A percentile compares a stretch with the other conserved stretches of the same genome.
Conservation (phyloP, 1,139 yeast genomes). For the Trichomonascaceae sp. region DNA sequence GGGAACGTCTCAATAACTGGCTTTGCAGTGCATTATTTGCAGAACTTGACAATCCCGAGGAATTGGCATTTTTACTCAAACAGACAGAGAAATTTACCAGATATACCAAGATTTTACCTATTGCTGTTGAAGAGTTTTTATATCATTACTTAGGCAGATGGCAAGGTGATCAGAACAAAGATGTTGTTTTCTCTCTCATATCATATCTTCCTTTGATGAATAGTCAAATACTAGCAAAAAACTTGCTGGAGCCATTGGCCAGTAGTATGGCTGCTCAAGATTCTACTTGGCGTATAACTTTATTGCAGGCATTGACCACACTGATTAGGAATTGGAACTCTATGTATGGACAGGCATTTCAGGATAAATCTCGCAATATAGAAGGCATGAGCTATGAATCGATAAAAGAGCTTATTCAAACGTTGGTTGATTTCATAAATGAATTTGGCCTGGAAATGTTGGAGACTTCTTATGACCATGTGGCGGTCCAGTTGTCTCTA, state of each 20-base stretch:
- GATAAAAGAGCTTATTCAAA: conserved; percentile 11
- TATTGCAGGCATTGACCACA: conserved; percentile 8
- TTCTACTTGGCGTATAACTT: conserved; percentile 8
- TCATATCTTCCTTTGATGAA: conserved; percentile 17
- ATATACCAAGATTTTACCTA: conserved; percentile 20
- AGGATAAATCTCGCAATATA: conserved; percentile 4
- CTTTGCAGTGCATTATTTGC: conserved; percentile 19
- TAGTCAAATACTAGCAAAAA: conserved; percentile 7
- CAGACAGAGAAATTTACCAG: conserved; percentile 16
- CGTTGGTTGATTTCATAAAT: conserved; percentile 18
- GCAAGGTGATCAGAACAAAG: conserved; percentile 12
- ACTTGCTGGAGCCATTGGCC: conserved; percentile 16
- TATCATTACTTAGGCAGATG: conserved; percentile 16
- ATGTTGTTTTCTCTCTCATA: conserved; percentile 15
- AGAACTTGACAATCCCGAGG: conserved; percentile 9
- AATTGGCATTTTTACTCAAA: conserved; percentile 12
- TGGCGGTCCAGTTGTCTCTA: conserved; percentile 18
- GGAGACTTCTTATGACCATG: conserved; percentile 17
- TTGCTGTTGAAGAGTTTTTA: conserved; percentile 21
- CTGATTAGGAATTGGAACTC: conserved; percentile 13
- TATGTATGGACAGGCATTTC: conserved; percentile 12
- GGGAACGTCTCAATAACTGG: conserved; percentile 27
- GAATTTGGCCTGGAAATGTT: conserved; percentile 17
- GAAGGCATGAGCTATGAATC: conserved; percentile 7
- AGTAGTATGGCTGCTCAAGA: conserved; percentile 6